Evolutionary conservation across 1,284 basidiomycete species (phyloP), one percentile per base, ranked within the genome.

Genomic region (Butyriboletus appendiculatus): DNA sequence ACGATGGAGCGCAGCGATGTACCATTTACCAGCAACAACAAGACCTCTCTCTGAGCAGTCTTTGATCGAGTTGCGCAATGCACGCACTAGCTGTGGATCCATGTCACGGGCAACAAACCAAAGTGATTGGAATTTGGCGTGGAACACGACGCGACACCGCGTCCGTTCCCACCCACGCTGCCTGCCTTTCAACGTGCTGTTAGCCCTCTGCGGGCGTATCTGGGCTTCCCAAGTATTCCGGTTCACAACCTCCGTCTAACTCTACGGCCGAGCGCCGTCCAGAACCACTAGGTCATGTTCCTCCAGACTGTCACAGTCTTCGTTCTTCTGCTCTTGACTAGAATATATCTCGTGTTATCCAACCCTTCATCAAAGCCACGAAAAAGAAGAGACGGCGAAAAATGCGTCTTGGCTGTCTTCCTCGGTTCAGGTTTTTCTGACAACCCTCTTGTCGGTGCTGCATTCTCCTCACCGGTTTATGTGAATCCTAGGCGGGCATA

Each of bases 401-500:
- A 62, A 54, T 77, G 77, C 50, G 65, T 64, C 1, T 60, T 86
- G 22, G 82, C 76, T 12, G 73, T 85, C 46, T 82, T 87, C 63
- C 75, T 87, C 10, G 85, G 85, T 24, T 86, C 84, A 56, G 82
- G 81, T 81, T 40, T 50, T 73, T 65, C 18, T 28, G 44, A 55
- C 30, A 33, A 37, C 10, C 22, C 44, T 49, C n/a, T 22, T 41
- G 28, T 20, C 28, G 22, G 30, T 24, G 10, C 24, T 45, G 20
- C 41, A 40, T 42, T 37, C 52, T 50, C 44, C 52, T 50, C 44
- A 45, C 48, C 38, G 22, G 11, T 39, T 49, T 20, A 51, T 59
- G 47, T 50, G 42, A 52, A 53, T 59, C 52, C 43, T 50, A 96
- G 96, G 97, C 30, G 97, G 97, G 0, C 97, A 99, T 73, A 98